Percentiles rank a stretch among this genome's conserved stretches.
phyloP scores from a whole-genome alignment of 2,329 filamentous ascomycete genomes.

The Pseudogymnoascus destructans region DNA sequence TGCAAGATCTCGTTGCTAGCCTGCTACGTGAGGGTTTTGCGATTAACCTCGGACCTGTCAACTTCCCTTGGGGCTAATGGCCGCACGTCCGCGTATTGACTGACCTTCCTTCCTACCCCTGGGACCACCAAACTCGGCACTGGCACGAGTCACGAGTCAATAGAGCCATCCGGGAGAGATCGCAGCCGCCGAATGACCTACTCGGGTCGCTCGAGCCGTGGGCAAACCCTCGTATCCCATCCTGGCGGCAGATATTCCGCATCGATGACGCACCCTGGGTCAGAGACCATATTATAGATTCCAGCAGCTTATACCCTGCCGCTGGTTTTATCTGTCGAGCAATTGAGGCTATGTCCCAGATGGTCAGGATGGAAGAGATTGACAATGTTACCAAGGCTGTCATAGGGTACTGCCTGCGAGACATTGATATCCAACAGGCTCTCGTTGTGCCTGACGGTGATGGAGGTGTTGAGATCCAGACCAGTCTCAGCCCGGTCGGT shows the following conservation, averaged over 20 bases:
- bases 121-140: neutral
- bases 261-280: conserved; percentile 11
- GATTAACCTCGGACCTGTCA: neutral
- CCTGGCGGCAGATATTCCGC: neutral
- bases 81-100: conserved; percentile 1
- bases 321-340: conserved; percentile 23
- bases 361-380: neutral
- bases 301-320: conserved; percentile 19
- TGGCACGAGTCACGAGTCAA: conserved; percentile 11
- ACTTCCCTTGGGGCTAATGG: neutral
- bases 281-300: conserved; percentile 18
- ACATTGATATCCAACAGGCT: conserved; percentile 37
- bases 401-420: conserved; percentile 32
- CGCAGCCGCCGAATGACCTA: neutral
- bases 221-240: too few species aligned
- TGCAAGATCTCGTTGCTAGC: neutral
- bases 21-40: conserved; percentile 7
- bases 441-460: conserved; percentile 36
- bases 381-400: neutral
- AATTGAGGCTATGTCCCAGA: conserved; percentile 19
- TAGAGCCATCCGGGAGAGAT: neutral
- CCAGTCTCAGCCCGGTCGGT: neutral
- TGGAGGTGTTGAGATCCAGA: conserved; percentile 37
- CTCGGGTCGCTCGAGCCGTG: neutral
- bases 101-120: conserved; percentile 11